These are phyloP conservation scores for Schizosaccharomyces pombe DNA, from an alignment of 805 yeast species.

Conservation along the genomic window DNA sequence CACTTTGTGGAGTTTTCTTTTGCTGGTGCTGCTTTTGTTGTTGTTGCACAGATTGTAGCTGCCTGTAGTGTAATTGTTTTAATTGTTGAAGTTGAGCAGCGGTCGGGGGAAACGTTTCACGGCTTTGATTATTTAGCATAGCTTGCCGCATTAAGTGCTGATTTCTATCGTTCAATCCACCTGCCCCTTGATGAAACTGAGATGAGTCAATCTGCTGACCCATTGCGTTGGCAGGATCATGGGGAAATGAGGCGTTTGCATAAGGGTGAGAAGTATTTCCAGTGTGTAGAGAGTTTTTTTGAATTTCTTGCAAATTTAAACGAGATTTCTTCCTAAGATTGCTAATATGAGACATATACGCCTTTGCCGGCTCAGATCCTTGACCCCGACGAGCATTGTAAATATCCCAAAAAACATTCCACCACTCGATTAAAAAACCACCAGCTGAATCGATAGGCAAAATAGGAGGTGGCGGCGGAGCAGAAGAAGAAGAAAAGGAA, in stretches of 20 bases:
- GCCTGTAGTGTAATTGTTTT: conserved; percentile 7
- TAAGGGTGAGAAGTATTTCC: no score
- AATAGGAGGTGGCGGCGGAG: conserved; percentile 2
- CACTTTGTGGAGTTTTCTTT: conserved; percentile 7
- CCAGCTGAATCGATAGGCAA: conserved; percentile 53
- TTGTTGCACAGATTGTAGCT: conserved; percentile 8
- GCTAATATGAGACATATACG: conserved; percentile 1
- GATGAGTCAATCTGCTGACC: background rate
- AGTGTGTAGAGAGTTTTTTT: background rate
- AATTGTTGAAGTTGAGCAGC: conserved; percentile 10
- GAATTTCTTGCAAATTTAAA: background rate
- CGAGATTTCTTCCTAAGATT: background rate
- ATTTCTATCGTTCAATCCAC: background rate
- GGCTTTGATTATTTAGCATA: background rate
- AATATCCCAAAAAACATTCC: conserved; percentile 90
- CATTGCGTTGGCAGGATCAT: no score
- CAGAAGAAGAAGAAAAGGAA: no score
- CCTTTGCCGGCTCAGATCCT: conserved; percentile 3
- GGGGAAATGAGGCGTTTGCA: no score
- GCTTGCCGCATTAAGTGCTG: conserved; percentile 1
- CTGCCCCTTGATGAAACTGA: background rate
- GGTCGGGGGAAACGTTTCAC: conserved; percentile 3
- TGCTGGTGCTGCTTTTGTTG: conserved; percentile 6
- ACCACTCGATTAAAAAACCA: conserved; percentile 80
- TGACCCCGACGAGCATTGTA: conserved; percentile 39